Percentiles rank a stretch among this genome's conserved stretches.
Evolutionary conservation across 2,329 filamentous ascomycete genomes (phyloP).

Genomic region (Nigrospora sphaerica): DNA sequence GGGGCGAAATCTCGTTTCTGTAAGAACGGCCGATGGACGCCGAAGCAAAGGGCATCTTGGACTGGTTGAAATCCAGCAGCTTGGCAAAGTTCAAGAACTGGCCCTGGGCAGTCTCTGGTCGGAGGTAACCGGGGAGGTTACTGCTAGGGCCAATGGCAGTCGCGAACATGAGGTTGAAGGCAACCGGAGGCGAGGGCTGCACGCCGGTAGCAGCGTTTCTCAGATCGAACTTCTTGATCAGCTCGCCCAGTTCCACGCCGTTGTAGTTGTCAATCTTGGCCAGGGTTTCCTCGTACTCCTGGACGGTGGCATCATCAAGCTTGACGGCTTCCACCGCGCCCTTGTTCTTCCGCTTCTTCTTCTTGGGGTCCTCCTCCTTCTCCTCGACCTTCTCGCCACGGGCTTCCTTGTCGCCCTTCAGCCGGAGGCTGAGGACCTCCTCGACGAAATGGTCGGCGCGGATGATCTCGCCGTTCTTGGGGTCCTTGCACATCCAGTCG

Average conservation of each 20-base stretch:
- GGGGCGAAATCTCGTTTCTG: conserved; percentile 94
- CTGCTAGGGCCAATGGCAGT: conserved; percentile 90
- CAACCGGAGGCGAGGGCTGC: conserved; percentile 70
- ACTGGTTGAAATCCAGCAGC: conserved; percentile 92
- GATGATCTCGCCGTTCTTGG: conserved; percentile 94
- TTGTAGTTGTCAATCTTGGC: conserved; percentile 95
- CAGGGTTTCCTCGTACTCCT: conserved; percentile 87
- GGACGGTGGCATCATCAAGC: conserved; percentile 76
- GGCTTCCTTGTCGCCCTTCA: conserved; percentile 89
- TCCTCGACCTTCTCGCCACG: conserved; percentile 75
- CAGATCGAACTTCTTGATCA: conserved; percentile 89
- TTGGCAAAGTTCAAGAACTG: conserved; percentile 85
- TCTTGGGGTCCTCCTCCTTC: conserved; percentile 60
- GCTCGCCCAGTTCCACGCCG: conserved; percentile 73
- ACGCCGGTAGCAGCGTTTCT: conserved; percentile 77
- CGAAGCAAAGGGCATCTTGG: conserved; percentile 92
- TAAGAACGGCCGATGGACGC: conserved; percentile 97
- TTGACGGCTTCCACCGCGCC: conserved; percentile 73
- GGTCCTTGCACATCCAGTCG: conserved; percentile 99
- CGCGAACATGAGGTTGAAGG: conserved; percentile 99
- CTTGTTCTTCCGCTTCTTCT: conserved; percentile 84
- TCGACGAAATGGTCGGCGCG: conserved; percentile 95
- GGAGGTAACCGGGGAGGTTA: conserved; percentile 76
- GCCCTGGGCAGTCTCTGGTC: conserved; percentile 94
- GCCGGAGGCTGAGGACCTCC: conserved; percentile 77